phyloP scores from a whole-genome alignment of 2,329 filamentous ascomycete species.

The Fusarium citri region DNA sequence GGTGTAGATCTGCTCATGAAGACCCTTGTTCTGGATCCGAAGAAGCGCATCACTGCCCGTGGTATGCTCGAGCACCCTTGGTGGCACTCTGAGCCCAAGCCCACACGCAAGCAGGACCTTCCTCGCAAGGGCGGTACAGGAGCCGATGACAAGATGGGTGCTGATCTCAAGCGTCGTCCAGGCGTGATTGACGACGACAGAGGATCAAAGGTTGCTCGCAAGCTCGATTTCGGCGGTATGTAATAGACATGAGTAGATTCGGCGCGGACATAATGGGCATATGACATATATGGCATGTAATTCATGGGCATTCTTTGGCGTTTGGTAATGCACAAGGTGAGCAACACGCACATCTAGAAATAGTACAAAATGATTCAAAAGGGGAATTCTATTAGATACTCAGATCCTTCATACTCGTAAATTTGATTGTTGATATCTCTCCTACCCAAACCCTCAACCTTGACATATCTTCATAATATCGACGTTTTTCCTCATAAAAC shows the following conservation, averaged over 20 bases:
- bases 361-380: background rate
- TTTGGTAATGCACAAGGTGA: constrained; percentile 11
- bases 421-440: constrained; percentile 17
- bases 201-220: constrained; percentile 81
- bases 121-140: constrained; percentile 80
- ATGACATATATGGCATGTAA: constrained; percentile 8
- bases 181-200: constrained; percentile 77
- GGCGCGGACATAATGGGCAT: background rate
- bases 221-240: constrained; percentile 77
- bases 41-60: constrained; percentile 80
- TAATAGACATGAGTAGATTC: constrained; percentile 9
- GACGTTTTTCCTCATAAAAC: constrained; percentile 17
- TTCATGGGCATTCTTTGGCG: constrained; percentile 30
- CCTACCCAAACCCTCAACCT: constrained; percentile 23
- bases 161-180: constrained; percentile 79
- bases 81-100: constrained; percentile 86
- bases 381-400: constrained; percentile 17
- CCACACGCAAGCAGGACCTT: constrained; percentile 83
- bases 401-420: constrained; percentile 25
- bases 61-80: constrained; percentile 85
- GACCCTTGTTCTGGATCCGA: constrained; percentile 88
- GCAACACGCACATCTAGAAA: constrained; percentile 8
- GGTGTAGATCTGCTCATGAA: constrained; percentile 90
- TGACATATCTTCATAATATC: constrained; percentile 29
- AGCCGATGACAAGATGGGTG: constrained; percentile 79